Base-by-base conservation (phyloP, 1,139 yeast genomes). In the Blastobotrys serpentis region DNA sequence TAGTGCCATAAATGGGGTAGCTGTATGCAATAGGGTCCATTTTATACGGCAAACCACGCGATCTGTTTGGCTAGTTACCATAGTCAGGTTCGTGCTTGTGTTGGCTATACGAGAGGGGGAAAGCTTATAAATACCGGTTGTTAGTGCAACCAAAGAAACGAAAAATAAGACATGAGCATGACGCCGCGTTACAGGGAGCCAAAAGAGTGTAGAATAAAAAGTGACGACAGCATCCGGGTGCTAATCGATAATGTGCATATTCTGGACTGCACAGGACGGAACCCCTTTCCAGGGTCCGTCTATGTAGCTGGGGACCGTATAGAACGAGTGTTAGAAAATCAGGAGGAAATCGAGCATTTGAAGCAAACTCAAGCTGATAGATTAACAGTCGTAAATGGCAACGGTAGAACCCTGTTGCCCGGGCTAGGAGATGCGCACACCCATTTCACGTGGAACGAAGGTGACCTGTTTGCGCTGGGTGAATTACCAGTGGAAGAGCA, bases 151-250 rank as follows among this genome's bases (percentile, higher is more conserved):
- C n/a, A n/a, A n/a, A n/a, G n/a, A n/a, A n/a, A n/a, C n/a, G n/a
- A n/a, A n/a, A n/a, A n/a, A n/a, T n/a, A n/a, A n/a, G 32, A 29
- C 7, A 29, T 29, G 32, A 29, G 32, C 32, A 29, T 29, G 32
- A 11, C 13, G 32, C 32, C 32, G 4, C 32, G 32, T 10, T 29
- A 29, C n/a, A 10, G 7, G 32, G 32, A 29, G n/a, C 32, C 32
- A 11, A 29, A 29, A 14, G 32, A 29, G 14, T 29, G 32, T 29
- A 29, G 13, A 4, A 29, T 29, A 29, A 29, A 29, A 11, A 11
- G 32, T 14, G 32, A 29, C 13, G 13, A 10, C 7, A 29, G 32
- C 32, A 29, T 29, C 7, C 7, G 32, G 32, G 13, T 29, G 13
- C 13, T 29, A 11, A 29, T 29, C 13, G 32, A 29, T 29, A 29